Base-by-base conservation (phyloP, 345 rosid species). In the Streptanthus diversifolius region DNA sequence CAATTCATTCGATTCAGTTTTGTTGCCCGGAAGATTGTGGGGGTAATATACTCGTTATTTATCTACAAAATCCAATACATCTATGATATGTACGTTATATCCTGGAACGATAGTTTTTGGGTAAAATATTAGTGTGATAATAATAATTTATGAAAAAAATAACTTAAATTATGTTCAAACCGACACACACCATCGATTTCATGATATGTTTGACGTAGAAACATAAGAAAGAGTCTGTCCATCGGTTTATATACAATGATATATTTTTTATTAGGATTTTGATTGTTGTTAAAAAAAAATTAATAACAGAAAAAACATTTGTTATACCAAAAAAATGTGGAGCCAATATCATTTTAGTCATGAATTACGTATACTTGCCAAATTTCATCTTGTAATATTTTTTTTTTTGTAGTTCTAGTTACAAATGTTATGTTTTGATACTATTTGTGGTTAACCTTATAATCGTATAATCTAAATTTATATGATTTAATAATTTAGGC, bases 171-270 rank as follows among this genome's bases (percentile, higher is more conserved):
- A 22, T 47, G 17, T 17, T 22, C 35, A 27, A 24, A 39, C 1
- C 29, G n/a, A 47, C 54, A 21, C 29, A 48, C 29, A 21, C 33
- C 33, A 19, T 36, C 35, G 15, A 19, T 15, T 39, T 52, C 35
- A 52, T 62, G 33, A 40, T 63, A 53, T 52, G 13, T 72, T 63
- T 63, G 35, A 52, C 48, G 54, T 52, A 62, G 9, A 18, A 39
- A 52, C 44, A 49, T 29, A 30, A 39, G 29, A 33, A 51, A 49
- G 22, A 54, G 37, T 7, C 36, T 14, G 32, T 22, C 27, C 35
- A 30, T 30, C 8, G 5, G 36, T 32, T 9, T 0, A 25, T 1
- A 25, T 25, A 32, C n/a, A n/a, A n/a, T 32, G 36, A 6, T 4
- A 30, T 30, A 7, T 30, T 30, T 4, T 5, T 29, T 29, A 29